phyloP scores from a whole-genome alignment of 805 yeast genomes.

The Ogataea dorogensis region DNA sequence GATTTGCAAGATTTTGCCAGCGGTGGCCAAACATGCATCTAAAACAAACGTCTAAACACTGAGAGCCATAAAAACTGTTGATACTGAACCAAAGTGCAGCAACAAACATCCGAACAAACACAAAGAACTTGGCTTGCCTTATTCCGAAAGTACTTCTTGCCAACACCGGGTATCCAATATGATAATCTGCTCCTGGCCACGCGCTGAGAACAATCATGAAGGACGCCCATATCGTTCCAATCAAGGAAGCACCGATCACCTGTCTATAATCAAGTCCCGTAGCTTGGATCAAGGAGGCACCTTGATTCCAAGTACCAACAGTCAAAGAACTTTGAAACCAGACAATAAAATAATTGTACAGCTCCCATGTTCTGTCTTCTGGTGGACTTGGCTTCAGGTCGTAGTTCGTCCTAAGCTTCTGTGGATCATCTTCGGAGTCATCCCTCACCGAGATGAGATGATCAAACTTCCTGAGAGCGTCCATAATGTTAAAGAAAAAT shows the following conservation, averaged over 20 bases:
- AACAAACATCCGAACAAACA: slow-evolving; percentile 36
- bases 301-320: slow-evolving; percentile 33
- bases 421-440: slow-evolving; percentile 26
- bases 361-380: slow-evolving; percentile 37
- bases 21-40: slow-evolving; percentile 23
- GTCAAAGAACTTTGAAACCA: slow-evolving; percentile 29
- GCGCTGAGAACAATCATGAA: slow-evolving; percentile 21
- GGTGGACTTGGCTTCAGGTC: slow-evolving; percentile 40
- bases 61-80: slow-evolving; percentile 37
- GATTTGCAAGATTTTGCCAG: slow-evolving; percentile 21
- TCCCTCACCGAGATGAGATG: slow-evolving; percentile 18
- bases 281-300: slow-evolving; percentile 27
- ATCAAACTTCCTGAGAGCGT: slow-evolving; percentile 22
- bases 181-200: slow-evolving; percentile 27
- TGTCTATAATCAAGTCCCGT: slow-evolving; percentile 23
- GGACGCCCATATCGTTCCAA: slow-evolving; percentile 16
- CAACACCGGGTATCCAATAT: slow-evolving; percentile 38
- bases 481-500: not conserved
- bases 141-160: slow-evolving; percentile 40
- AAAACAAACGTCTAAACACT: slow-evolving; percentile 34
- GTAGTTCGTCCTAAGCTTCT: slow-evolving; percentile 31
- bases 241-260: slow-evolving; percentile 18
- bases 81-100: slow-evolving; percentile 42
- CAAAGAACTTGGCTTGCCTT: slow-evolving; percentile 34
- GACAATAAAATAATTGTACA: slow-evolving; percentile 25